A percentile compares a stretch with the other conserved stretches of the same genome.
Evolutionary conservation across 352 stramenopile genomes (phyloP).

Genomic region (Globisporangium paroecandrum): DNA sequence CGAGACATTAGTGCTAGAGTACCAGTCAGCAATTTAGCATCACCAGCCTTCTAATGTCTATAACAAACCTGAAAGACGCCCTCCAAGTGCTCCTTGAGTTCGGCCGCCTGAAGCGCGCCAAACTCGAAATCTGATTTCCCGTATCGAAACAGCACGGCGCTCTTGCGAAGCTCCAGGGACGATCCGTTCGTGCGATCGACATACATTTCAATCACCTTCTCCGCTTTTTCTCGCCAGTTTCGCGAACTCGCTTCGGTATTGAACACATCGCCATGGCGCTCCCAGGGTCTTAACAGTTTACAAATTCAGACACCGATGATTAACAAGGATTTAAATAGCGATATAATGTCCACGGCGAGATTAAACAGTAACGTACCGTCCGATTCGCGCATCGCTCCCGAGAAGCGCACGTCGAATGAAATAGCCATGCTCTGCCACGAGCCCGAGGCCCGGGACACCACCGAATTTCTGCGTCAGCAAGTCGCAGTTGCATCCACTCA

Average conservation of each 20-base stretch:
- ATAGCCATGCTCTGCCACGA: conserved; percentile 98
- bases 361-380: conserved; percentile 21
- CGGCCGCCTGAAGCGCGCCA: conserved; percentile 94
- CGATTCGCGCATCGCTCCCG: conserved; percentile 65
- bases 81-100: conserved; percentile 97
- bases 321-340: too few species aligned
- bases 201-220: conserved; percentile 97
- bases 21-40: not conserved
- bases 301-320: not conserved
- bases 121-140: conserved; percentile 98
- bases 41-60: not conserved
- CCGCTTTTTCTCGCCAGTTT: conserved; percentile 93
- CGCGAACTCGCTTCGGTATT: conserved; percentile 48
- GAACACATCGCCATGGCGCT: conserved; percentile 65
- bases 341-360: too few species aligned
- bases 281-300: conserved; percentile 37
- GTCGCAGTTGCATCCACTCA: conserved; percentile 96
- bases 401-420: conserved; percentile 84
- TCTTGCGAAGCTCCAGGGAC: conserved; percentile 97
- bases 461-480: conserved; percentile 94
- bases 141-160: conserved; percentile 98
- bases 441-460: conserved; percentile 92
- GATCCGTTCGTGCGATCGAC: conserved; percentile 97
- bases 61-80: conserved; percentile 72
- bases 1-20: not conserved